Base-by-base conservation (phyloP, 345 rosid species). In the Melastoma malabathricum region DNA sequence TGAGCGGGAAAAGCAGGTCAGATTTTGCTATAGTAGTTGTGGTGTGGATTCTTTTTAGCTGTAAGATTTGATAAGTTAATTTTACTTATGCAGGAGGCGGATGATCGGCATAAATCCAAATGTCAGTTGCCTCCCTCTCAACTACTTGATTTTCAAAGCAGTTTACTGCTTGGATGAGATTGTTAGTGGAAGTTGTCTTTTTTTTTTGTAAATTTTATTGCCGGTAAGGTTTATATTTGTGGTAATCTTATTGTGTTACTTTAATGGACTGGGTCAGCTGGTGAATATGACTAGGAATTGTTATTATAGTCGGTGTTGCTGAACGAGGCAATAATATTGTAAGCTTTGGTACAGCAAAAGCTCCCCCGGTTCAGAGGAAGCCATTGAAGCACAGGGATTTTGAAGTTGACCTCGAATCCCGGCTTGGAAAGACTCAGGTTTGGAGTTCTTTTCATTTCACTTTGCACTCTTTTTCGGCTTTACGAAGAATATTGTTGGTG, bases 341-440 rank as follows among this genome's bases (percentile, higher is more conserved):
- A 15, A 20, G 5, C 8, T 66, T 48, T 3, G 38, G 14, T 63
- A 60, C 80, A 84, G 95, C 94, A 1, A 84, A 85, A 75, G 94
- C 64, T 50, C 94, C 97, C 31, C 89, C 84, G 1, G 97, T 88
- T 64, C 99, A 83, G 62, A 83, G 99, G 75, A 83, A 87, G 46
- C 97, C 97, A 6, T 72, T 93, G 73, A 85, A 93, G 79, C 99
- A 93, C 65, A 78, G 99, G 68, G 97, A 93, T 69, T 85, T 79
- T 66, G 81, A 85, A 67, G 99, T 88, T 3, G 98, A 93, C 72
- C 87, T 93, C 5, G 95, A 88, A 56, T 88, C 95, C 68, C 95
- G 99, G 18, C 50, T 88, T 60, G 99, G 97, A 39, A 92, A 92
- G 68, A 92, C 98, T 20, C 98, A 84, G 87, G 94, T 74, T 7